phyloP scores from a whole-genome alignment of 768 basidiomycete genomes.

The Hygrophorus russula region DNA sequence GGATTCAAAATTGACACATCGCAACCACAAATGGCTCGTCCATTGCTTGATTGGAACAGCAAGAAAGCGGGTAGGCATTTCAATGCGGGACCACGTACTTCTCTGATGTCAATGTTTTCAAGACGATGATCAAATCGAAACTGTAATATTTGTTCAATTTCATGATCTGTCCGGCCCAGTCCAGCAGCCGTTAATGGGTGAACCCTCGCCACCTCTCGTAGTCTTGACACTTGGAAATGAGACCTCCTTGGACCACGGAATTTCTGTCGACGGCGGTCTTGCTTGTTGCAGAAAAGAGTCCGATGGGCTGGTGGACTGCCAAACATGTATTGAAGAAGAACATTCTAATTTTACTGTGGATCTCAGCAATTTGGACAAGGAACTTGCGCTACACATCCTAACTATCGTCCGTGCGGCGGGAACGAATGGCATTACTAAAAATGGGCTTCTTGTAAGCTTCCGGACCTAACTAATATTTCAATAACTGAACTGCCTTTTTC shows the following conservation, averaged over 20 bases:
- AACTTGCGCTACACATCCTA: conserved; percentile 22
- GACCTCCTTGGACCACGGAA: conserved; percentile 27
- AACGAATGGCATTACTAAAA: conserved; percentile 27
- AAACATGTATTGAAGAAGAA: conserved; percentile 32
- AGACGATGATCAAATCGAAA: conserved; percentile 86
- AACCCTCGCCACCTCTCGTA: conserved; percentile 9
- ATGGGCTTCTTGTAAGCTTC: conserved; percentile 24
- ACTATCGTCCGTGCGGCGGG: conserved; percentile 23
- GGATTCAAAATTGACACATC: conserved; percentile 63
- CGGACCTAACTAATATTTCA: neutral
- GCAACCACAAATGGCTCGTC: conserved; percentile 42
- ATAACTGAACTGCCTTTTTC: neutral
- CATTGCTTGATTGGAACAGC: conserved; percentile 70
- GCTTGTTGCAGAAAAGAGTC: conserved; percentile 37
- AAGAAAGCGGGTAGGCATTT: conserved; percentile 65
- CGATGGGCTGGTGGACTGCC: conserved; percentile 31
- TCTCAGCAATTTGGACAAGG: conserved; percentile 18
- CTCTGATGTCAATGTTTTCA: conserved; percentile 5
- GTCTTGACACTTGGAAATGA: conserved; percentile 12
- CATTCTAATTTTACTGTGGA: conserved; percentile 19
- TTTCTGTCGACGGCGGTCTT: conserved; percentile 24
- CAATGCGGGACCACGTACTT: neutral
- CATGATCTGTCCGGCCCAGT: conserved; percentile 10
- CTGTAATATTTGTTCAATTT: conserved; percentile 40
- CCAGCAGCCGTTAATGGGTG: conserved; percentile 10